These are phyloP conservation scores for Sclerotinia sclerotiorum DNA, from an alignment of 2,329 filamentous ascomycete genomes.

Conservation along the genomic window DNA sequence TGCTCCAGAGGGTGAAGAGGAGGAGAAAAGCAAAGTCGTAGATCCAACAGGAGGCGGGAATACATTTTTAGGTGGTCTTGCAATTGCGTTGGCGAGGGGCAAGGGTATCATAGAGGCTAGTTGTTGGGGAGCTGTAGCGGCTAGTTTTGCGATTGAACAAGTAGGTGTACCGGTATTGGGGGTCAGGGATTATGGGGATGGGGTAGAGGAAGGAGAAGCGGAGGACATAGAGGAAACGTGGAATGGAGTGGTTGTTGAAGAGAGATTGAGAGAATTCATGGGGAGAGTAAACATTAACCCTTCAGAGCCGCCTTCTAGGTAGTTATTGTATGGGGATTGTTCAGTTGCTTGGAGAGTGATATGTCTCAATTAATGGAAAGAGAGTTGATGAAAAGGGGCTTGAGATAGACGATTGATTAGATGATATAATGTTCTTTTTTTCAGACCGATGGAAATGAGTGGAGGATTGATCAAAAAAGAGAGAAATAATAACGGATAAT, in stretches of 20 bases:
- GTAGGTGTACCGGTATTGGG: conserved; percentile 72
- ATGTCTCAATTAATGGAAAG: background rate
- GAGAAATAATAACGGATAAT: too few species aligned
- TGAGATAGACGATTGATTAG: too few species aligned
- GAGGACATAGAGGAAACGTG: conserved; percentile 54
- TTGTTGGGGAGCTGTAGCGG: conserved; percentile 76
- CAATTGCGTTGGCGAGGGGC: conserved; percentile 59
- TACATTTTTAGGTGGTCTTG: conserved; percentile 70
- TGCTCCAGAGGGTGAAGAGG: background rate
- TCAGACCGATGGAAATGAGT: background rate
- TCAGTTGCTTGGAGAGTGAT: background rate
- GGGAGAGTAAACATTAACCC: conserved; percentile 15
- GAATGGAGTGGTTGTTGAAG: conserved; percentile 57
- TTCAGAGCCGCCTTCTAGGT: conserved; percentile 1
- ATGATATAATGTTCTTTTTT: background rate
- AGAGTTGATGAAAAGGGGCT: too few species aligned
- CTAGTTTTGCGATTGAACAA: conserved; percentile 93
- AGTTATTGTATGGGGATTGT: background rate
- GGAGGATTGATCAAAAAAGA: too few species aligned
- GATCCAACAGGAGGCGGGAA: conserved; percentile 96
- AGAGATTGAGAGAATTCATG: conserved; percentile 53
- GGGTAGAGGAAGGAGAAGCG: conserved; percentile 48
- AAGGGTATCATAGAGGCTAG: conserved; percentile 67
- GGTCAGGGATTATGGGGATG: conserved; percentile 46
- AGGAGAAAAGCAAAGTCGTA: conserved; percentile 52